Evolutionary conservation across 2,329 filamentous ascomycete genomes (phyloP).

Genomic region (Proliferodiscus dingleyae): DNA sequence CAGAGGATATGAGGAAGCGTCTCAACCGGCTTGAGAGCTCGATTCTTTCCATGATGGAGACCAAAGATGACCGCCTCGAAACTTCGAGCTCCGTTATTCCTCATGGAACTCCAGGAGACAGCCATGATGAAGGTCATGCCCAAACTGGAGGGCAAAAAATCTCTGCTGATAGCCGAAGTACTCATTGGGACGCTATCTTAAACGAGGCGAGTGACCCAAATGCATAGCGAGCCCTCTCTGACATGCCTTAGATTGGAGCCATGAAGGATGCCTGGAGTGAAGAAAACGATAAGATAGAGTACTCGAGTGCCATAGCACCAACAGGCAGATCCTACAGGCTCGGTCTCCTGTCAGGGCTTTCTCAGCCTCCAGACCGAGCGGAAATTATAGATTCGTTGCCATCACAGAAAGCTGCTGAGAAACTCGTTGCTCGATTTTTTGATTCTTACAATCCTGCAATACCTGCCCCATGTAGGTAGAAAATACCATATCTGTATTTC

Average conservation of each 20-base stretch:
- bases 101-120: background rate
- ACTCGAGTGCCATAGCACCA: slow-evolving; percentile 27
- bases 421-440: slow-evolving; percentile 49
- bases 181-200: slow-evolving; percentile 54
- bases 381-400: slow-evolving; percentile 43
- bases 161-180: slow-evolving; percentile 37
- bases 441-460: slow-evolving; percentile 47
- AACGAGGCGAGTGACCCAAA: slow-evolving; percentile 45
- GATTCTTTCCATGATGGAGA: slow-evolving; percentile 46
- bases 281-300: slow-evolving; percentile 34
- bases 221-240: background rate
- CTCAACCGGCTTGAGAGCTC: slow-evolving; percentile 51
- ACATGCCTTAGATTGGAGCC: slow-evolving; percentile 13
- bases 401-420: slow-evolving; percentile 41
- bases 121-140: background rate
- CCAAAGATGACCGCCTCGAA: background rate
- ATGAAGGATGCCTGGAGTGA: slow-evolving; percentile 27
- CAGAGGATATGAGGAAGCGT: slow-evolving; percentile 47
- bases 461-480: slow-evolving; percentile 35
- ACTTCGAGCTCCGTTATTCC: background rate
- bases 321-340: slow-evolving; percentile 13
- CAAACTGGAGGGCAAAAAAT: slow-evolving; percentile 15
- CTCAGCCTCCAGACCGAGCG: slow-evolving; percentile 36
- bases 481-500: too few species aligned
- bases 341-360: slow-evolving; percentile 31